Evolutionary conservation across 176 grass and related monocot species (phyloP).

Genomic region (Neostapfia colusana): DNA sequence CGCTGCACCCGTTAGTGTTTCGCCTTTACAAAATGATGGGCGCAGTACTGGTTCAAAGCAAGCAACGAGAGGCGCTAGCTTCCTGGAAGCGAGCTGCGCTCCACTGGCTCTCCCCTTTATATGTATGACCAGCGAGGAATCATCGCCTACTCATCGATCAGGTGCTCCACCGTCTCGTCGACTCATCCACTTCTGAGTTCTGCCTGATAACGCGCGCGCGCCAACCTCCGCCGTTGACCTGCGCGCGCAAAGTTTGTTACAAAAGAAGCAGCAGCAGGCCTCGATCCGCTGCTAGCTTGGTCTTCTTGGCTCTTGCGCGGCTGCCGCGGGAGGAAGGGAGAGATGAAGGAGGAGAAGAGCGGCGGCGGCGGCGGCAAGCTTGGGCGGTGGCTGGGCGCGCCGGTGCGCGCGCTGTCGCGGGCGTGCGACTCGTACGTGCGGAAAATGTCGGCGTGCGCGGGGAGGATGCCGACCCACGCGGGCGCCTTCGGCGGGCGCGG

Average conservation of each 20-base stretch:
- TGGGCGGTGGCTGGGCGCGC: slow-evolving; percentile 46
- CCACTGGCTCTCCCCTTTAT: slow-evolving; percentile 1
- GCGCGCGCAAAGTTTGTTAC: not conserved
- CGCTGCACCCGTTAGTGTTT: not conserved
- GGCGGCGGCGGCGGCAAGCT: slow-evolving; percentile 34
- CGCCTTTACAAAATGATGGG: slow-evolving; percentile 26
- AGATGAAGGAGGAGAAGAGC: not conserved
- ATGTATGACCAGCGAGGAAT: not conserved
- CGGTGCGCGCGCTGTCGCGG: slow-evolving; percentile 49
- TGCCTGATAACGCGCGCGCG: not conserved
- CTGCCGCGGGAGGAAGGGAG: not conserved
- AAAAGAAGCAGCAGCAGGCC: not conserved
- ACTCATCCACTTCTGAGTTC: not conserved
- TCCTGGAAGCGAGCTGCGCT: slow-evolving; percentile 20
- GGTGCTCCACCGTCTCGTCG: not conserved
- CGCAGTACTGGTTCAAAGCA: slow-evolving; percentile 23
- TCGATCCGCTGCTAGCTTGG: not conserved
- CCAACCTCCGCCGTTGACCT: slow-evolving; percentile 17
- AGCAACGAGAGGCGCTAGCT: not conserved
- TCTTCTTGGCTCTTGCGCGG: too few species aligned
- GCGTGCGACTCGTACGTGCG: slow-evolving; percentile 68
- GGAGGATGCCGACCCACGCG: slow-evolving; percentile 36
- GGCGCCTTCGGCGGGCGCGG: slow-evolving; percentile 31
- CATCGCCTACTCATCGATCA: slow-evolving; percentile 2
- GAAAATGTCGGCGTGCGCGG: slow-evolving; percentile 52